Evolutionary conservation across 202 grass and related monocot genomes (phyloP).

Genomic region (Setaria italica): DNA sequence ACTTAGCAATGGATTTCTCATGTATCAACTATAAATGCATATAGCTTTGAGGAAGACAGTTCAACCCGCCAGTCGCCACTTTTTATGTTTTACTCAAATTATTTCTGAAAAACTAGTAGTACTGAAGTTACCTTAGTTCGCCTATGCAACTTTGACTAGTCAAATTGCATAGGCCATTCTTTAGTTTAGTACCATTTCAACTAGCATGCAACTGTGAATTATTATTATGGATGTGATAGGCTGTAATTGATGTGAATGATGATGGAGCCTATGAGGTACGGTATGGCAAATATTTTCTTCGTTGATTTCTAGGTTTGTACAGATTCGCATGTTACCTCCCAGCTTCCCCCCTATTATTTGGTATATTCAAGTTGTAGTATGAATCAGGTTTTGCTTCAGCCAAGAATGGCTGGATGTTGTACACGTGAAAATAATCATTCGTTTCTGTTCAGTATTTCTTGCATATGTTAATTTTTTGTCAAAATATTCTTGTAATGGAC

Average conservation of each 20-base stretch:
- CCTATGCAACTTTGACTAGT: constrained; percentile 22
- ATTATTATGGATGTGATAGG: constrained; percentile 8
- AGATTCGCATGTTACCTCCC: background rate
- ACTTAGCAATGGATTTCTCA: background rate
- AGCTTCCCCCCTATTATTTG: background rate
- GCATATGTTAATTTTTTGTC: constrained; percentile 16
- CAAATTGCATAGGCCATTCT: background rate
- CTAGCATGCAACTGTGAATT: constrained; percentile 1
- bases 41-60: background rate
- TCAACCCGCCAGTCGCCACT: background rate
- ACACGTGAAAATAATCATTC: background rate
- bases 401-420: constrained; percentile 18
- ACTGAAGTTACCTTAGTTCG: constrained; percentile 12
- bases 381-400: constrained; percentile 17
- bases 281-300: background rate
- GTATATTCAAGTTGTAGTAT: constrained; percentile 23
- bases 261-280: background rate
- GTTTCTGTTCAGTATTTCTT: constrained; percentile 10
- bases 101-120: background rate
- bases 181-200: constrained; percentile 12
- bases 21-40: background rate
- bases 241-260: constrained; percentile 3
- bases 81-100: background rate
- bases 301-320: background rate
- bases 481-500: background rate